These are phyloP conservation scores for Neurospora sp. DNA, from an alignment of 495 filamentous ascomycete genomes.

Conservation along the genomic window DNA sequence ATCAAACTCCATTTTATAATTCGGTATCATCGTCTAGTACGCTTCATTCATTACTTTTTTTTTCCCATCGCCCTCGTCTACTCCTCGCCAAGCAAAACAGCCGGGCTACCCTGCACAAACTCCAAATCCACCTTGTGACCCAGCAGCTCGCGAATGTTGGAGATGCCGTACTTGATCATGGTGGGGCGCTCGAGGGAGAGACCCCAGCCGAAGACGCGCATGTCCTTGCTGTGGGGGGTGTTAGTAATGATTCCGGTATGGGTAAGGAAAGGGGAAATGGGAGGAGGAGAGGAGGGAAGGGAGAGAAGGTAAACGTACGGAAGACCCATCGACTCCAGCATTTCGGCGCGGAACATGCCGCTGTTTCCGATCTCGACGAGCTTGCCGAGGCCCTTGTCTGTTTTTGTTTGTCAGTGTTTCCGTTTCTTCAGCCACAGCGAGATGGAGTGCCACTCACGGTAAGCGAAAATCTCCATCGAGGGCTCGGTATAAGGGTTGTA, in stretches of 20 bases:
- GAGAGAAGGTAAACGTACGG: constrained; percentile 26
- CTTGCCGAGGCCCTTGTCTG: constrained; percentile 64
- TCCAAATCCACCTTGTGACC: constrained; percentile 78
- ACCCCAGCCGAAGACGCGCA: constrained; percentile 87
- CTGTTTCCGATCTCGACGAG: constrained; percentile 96
- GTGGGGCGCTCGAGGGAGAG: constrained; percentile 87
- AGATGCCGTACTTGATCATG: constrained; percentile 92
- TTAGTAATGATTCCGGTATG: background rate
- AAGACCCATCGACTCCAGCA: constrained; percentile 75
- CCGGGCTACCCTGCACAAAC: constrained; percentile 75
- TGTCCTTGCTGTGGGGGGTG: constrained; percentile 40
- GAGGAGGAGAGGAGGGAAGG: background rate
- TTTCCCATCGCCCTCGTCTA: constrained; percentile 20
- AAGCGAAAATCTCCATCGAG: constrained; percentile 91
- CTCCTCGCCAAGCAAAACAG: constrained; percentile 68
- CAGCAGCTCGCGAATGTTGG: constrained; percentile 75
- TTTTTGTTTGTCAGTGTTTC: background rate
- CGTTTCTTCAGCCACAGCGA: background rate
- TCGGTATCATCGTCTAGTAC: background rate
- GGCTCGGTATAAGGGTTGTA: constrained; percentile 99
- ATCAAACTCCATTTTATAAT: background rate
- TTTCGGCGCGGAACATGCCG: constrained; percentile 96
- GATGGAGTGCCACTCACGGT: constrained; percentile 28
- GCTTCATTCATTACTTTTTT: background rate
- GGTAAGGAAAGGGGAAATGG: no score